phyloP scores from a whole-genome alignment of 768 basidiomycete genomes.

The Tulasnella sp. region DNA sequence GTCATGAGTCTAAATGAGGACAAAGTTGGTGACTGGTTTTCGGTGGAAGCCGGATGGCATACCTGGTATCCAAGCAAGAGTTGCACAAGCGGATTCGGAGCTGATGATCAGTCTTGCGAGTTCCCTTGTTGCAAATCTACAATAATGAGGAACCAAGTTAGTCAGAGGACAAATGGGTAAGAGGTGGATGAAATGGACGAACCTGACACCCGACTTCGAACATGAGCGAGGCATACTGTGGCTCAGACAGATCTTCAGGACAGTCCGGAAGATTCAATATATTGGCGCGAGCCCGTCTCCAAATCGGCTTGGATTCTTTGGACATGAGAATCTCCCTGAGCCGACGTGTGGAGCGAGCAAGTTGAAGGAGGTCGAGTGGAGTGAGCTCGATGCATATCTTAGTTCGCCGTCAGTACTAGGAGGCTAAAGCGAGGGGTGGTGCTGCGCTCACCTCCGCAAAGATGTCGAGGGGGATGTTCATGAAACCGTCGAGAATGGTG shows the following conservation, averaged over 20 bases:
- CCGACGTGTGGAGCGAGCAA: conserved; percentile 18
- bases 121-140: background rate
- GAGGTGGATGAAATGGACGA: background rate
- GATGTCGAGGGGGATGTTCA: conserved; percentile 31
- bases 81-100: conserved; percentile 1
- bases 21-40: background rate
- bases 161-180: background rate
- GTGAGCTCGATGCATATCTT: conserved; percentile 21
- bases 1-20: background rate
- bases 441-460: conserved; percentile 28
- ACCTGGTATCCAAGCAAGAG: conserved; percentile 12
- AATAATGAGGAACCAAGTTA: background rate
- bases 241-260: conserved; percentile 28
- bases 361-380: conserved; percentile 27
- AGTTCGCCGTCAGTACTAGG: background rate
- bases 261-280: conserved; percentile 23
- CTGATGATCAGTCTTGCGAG: background rate
- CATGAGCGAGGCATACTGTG: conserved; percentile 25
- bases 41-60: background rate
- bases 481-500: conserved; percentile 24
- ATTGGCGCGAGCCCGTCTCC: conserved; percentile 18
- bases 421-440: background rate
- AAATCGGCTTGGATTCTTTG: background rate
- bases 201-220: conserved; percentile 23
- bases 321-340: conserved; percentile 22